Evolutionary conservation across 192 early-diverging fungal genomes (phyloP), one percentile per base, ranked within the genome.

Genomic region (Coemansia guatemalensis): DNA sequence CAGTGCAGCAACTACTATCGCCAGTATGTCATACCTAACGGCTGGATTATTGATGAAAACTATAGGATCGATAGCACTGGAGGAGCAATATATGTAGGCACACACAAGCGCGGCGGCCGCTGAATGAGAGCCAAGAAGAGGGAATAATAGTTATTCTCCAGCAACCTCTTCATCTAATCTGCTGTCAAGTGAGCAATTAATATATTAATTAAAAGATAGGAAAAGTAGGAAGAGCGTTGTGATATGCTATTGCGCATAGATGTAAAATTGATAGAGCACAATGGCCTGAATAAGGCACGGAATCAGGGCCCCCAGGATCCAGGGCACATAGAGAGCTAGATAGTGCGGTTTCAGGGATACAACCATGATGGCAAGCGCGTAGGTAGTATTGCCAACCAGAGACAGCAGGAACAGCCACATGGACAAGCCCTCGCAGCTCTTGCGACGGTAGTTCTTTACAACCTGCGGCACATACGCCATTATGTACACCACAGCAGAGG

Each of bases 331-430:
- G 30, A 85, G 82, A 11, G 88, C 74, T 18, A 95, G 62, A 47
- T 86, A 89, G 17, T 83, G 71, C 2, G 77, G 73, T 29, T 90
- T 87, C 29, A 87, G 68, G 30, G 91, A 93, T 50, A 85, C 82
- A 26, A 91, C 81, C 73, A 95, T 74, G 47, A 95, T 89, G n/a
- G 92, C 92, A 67, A 89, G 63, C 35, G 67, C 58, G 57, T 79
- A 86, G 14, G 75, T 79, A 0, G 85, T 62, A 71, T 95, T 95
- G 12, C 91, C 93, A 56, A 93, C 58, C 26, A 92, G 84, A 47
- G 86, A 85, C 75, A 90, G 88, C 25, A 87, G 60, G 65, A 95
- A 95, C 85, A 95, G 89, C 61, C 84, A 87, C 32, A 92, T 62
- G 17, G 88, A 88, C 57, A 95, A 80, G 8, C 93, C 93, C 69